Evolutionary conservation across 176 grass and related monocot species (phyloP).

Genomic region (Hordeum vulgare): DNA sequence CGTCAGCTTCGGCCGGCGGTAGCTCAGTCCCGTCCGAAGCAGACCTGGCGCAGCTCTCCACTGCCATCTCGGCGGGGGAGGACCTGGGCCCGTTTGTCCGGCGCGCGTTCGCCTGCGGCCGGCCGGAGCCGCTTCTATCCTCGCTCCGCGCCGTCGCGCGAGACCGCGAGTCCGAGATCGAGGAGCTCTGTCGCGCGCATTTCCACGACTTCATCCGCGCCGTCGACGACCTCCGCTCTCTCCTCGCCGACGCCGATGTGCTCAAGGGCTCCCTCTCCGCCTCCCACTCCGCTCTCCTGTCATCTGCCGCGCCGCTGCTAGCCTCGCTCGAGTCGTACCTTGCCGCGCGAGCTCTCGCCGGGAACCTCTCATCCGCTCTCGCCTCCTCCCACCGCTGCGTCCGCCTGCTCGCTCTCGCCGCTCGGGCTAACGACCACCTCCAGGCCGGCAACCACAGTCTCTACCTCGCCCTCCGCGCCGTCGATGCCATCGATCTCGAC

Average conservation of each 20-base stretch:
- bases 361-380: constrained; percentile 69
- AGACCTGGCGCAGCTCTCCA: constrained; percentile 55
- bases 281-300: constrained; percentile 65
- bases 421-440: constrained; percentile 74
- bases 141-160: constrained; percentile 40
- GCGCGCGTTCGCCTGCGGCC: constrained; percentile 55
- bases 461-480: constrained; percentile 82
- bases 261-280: constrained; percentile 78
- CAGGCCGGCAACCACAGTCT: constrained; percentile 50
- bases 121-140: constrained; percentile 58
- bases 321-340: constrained; percentile 81
- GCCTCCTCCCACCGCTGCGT: constrained; percentile 55
- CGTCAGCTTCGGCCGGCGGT: background rate
- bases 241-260: constrained; percentile 82
- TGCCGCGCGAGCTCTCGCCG: constrained; percentile 56
- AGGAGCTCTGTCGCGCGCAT: constrained; percentile 89
- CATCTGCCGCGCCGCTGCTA: constrained; percentile 64
- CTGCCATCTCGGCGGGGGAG: constrained; percentile 66
- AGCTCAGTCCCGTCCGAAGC: constrained; percentile 32
- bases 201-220: constrained; percentile 95
- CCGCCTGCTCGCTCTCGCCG: constrained; percentile 65
- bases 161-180: constrained; percentile 65
- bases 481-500: constrained; percentile 75
- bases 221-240: constrained; percentile 92
- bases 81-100: constrained; percentile 84